Evolutionary conservation across 108 stramenopile species (phyloP), one percentile per base, ranked within the genome.

Genomic region (Nannochloropsis gaditana): DNA sequence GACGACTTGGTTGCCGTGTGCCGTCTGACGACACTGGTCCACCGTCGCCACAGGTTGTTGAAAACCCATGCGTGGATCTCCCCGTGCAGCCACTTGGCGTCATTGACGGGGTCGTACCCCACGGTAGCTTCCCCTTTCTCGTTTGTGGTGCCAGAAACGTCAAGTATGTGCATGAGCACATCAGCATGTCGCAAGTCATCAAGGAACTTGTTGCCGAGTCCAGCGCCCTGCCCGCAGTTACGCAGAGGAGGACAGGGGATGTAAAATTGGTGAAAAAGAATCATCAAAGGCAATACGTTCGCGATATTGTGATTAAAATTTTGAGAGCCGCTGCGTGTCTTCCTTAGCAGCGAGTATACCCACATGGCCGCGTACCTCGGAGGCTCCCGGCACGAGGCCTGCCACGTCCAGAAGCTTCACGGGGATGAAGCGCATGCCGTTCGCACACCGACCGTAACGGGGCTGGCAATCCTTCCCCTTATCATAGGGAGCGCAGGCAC

Each of bases 51-150:
- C 19, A 81, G 80, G 31, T 81, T 81, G 80, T 81, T 81, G 80
- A 81, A 81, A 11, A 81, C 80, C 80, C 80, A 81, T 5, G 80
- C 80, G 80, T 81, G 80, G 80, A 81, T 31, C 19, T 81, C 80
- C 80, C 41, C 21, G 21, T 81, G 41, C 80, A 81, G 21, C 80
- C 80, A 81, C 5, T 21, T 4, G 21, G 80, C 80, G 80, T 81
- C 80, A 42, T 81, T 42, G 21, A 81, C 9, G 5, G 80, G 80
- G 80, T 81, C 41, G 80, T 81, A 81, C 5, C 80, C 41, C 21
- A 21, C 19, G 41, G 80, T 81, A 4, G 21, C 5, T 31, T 81
- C 80, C 11, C 80, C 80, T 42, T 81, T 81, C 41, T 81, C 80
- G 80, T 81, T 81, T 3, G 80, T 81, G 21, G 80, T 81, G 3